phyloP scores from a whole-genome alignment of 1,284 basidiomycete species.

The Tausonia pullulans region DNA sequence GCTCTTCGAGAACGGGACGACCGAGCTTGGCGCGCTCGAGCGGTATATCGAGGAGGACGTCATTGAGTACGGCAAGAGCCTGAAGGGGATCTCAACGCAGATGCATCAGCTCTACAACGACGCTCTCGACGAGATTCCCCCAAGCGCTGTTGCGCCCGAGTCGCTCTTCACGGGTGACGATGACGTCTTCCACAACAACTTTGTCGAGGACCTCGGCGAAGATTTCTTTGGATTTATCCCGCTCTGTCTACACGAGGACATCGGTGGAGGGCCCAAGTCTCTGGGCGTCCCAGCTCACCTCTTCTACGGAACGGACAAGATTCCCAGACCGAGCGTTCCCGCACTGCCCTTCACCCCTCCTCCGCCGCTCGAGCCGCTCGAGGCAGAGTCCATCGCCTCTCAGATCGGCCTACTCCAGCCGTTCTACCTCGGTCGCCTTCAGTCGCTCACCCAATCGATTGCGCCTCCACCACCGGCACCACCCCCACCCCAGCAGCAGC shows the following conservation, averaged over 20 bases:
- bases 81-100: constrained; percentile 74
- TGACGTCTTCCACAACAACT: constrained; percentile 57
- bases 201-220: constrained; percentile 77
- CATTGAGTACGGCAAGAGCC: constrained; percentile 61
- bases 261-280: constrained; percentile 52
- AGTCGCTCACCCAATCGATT: too few species aligned
- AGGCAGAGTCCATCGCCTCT: constrained; percentile 22
- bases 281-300: constrained; percentile 68
- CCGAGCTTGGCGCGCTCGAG: constrained; percentile 64
- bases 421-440: constrained; percentile 44
- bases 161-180: constrained; percentile 73
- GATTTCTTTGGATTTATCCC: constrained; percentile 86
- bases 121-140: constrained; percentile 32
- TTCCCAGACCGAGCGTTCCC: constrained; percentile 40
- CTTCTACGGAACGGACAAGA: constrained; percentile 44
- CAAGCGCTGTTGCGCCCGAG: constrained; percentile 44
- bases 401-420: constrained; percentile 75
- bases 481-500: constrained; percentile 18
- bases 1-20: constrained; percentile 72
- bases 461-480: constrained; percentile 15
- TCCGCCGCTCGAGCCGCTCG: constrained; percentile 37
- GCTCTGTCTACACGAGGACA: constrained; percentile 76
- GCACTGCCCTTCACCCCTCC: constrained; percentile 72
- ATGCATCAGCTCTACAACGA: constrained; percentile 71
- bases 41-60: constrained; percentile 83